Percentiles rank a stretch among this genome's conserved stretches.
Evolutionary conservation across 1,284 basidiomycete species (phyloP).

Genomic region (Albatrellus sp.): DNA sequence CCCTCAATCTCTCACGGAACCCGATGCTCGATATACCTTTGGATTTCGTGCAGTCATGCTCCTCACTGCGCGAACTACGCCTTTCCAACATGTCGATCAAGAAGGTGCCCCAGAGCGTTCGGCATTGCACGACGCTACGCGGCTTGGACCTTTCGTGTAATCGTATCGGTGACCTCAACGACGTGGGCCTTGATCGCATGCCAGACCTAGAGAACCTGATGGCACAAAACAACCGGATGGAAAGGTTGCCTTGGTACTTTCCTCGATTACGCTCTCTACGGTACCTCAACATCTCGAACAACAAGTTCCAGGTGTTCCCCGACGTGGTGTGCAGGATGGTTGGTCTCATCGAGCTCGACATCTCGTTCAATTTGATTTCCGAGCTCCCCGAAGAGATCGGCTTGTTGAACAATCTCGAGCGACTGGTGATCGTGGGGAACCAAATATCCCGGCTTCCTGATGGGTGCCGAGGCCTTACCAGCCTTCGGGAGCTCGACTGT

Average conservation of each 20-base stretch:
- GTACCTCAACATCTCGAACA: conserved; percentile 92
- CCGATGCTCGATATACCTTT: conserved; percentile 94
- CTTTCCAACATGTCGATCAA: conserved; percentile 94
- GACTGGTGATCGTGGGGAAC: conserved; percentile 85
- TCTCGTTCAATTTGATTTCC: conserved; percentile 90
- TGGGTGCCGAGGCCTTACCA: conserved; percentile 48
- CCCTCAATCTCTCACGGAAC: conserved; percentile 86
- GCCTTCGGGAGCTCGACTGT: conserved; percentile 69
- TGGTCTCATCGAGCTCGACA: conserved; percentile 75
- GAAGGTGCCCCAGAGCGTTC: conserved; percentile 79
- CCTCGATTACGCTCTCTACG: conserved; percentile 61
- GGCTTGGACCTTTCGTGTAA: conserved; percentile 91
- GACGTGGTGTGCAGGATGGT: conserved; percentile 65
- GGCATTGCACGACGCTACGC: conserved; percentile 64
- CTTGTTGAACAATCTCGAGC: conserved; percentile 55
- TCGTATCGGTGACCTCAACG: conserved; percentile 82
- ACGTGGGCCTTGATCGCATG: conserved; percentile 74
- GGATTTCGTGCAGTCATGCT: conserved; percentile 92
- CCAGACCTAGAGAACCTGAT: conserved; percentile 64
- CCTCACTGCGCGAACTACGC: conserved; percentile 73
- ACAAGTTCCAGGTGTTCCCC: conserved; percentile 84
- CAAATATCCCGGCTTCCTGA: conserved; percentile 69
- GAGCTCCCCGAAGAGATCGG: conserved; percentile 77
- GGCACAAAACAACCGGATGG: conserved; percentile 89
- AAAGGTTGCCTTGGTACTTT: conserved; percentile 80